Evolutionary conservation across 2,329 filamentous ascomycete species (phyloP).

Genomic region (Dryadomyces quercivorus): DNA sequence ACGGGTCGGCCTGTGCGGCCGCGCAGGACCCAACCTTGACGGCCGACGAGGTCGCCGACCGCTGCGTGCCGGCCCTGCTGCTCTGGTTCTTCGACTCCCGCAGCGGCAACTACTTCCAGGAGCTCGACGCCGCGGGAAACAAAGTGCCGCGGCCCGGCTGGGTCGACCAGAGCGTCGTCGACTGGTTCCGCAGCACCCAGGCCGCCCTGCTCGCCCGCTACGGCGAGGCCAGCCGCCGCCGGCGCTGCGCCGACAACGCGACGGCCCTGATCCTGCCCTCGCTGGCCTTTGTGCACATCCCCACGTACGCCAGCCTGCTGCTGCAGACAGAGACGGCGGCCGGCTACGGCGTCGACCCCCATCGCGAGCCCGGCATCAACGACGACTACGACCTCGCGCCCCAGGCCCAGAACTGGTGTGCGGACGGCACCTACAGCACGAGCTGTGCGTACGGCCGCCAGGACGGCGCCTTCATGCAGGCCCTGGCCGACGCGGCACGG

Average conservation of each 20-base stretch:
- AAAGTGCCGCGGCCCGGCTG: constrained; percentile 22
- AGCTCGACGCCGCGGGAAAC: constrained; percentile 8
- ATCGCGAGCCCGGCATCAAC: constrained; percentile 22
- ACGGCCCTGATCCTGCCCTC: constrained; percentile 28
- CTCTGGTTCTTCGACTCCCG: constrained; percentile 52
- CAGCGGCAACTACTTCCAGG: constrained; percentile 31
- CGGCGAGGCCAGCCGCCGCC: background rate
- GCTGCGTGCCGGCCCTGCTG: constrained; percentile 22
- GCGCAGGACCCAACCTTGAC: background rate
- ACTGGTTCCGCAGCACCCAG: constrained; percentile 30
- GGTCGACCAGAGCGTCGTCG: constrained; percentile 29
- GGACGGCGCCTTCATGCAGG: constrained; percentile 45
- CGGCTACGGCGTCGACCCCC: constrained; percentile 15
- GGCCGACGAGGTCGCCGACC: background rate
- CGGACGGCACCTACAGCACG: constrained; percentile 11
- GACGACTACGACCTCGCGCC: constrained; percentile 18
- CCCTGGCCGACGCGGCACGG: constrained; percentile 29
- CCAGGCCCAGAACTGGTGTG: constrained; percentile 22
- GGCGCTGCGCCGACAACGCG: background rate
- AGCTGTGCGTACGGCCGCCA: constrained; percentile 25
- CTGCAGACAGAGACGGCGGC: constrained; percentile 13
- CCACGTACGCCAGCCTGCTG: constrained; percentile 19
- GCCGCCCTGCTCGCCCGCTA: constrained; percentile 17
- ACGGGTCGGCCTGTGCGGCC: constrained; percentile 11
- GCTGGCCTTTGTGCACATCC: constrained; percentile 37